These are phyloP conservation scores for Cokeromyces recurvatus DNA, from an alignment of 371 early-diverging fungal species.

Conservation along the genomic window DNA sequence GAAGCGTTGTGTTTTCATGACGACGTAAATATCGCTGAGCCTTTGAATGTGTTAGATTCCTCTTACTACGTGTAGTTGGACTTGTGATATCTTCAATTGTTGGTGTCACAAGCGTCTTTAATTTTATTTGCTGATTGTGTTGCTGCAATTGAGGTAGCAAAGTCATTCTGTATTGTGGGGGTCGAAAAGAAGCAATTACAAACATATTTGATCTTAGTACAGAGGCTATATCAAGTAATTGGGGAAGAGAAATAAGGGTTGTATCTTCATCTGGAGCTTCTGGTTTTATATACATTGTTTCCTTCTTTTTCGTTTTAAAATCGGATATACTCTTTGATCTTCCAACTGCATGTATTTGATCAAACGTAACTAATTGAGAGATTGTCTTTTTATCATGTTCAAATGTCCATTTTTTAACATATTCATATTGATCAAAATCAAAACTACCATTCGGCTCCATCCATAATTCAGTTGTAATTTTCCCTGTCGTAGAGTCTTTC, in stretches of 20 bases:
- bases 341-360: constrained; percentile 67
- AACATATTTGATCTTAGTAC: constrained; percentile 45
- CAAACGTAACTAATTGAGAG: constrained; percentile 71
- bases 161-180: constrained; percentile 26
- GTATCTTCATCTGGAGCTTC: too few species aligned
- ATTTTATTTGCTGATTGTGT: constrained; percentile 1
- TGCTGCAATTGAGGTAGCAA: neutral
- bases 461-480: constrained; percentile 73
- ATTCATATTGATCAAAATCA: constrained; percentile 33
- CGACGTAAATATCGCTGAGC: constrained; percentile 13
- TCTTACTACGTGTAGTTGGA: constrained; percentile 5
- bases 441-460: constrained; percentile 60
- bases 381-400: constrained; percentile 57
- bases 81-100: constrained; percentile 1
- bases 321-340: constrained; percentile 32
- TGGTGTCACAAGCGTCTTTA: constrained; percentile 1
- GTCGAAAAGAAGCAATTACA: constrained; percentile 37
- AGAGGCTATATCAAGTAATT: constrained; percentile 42
- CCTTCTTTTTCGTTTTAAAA: constrained; percentile 18
- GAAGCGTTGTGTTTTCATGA: neutral
- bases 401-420: constrained; percentile 47
- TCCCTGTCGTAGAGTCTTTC: constrained; percentile 52
- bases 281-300: neutral
- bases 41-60: neutral
- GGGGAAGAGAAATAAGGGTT: constrained; percentile 32